Conservation (phyloP, 2,329 filamentous ascomycete species). For the Diplocarpon mali region DNA sequence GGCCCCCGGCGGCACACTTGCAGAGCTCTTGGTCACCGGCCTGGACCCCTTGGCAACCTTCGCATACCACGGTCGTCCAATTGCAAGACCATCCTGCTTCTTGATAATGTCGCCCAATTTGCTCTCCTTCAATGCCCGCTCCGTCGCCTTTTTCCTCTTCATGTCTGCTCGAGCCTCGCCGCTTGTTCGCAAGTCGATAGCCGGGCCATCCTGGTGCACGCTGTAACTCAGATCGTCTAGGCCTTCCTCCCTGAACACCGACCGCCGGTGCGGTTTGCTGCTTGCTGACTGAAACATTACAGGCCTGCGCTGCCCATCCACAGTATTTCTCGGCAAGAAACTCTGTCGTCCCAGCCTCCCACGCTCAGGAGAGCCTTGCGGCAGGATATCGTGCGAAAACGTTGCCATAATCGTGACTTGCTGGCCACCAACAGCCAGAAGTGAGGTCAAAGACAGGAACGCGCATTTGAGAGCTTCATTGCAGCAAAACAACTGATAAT, state of each 20-base stretch:
- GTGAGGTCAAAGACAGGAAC: no score
- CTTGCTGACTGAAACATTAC: slow-evolving; percentile 6
- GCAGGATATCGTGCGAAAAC: no score
- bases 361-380: no score
- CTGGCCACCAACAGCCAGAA: no score
- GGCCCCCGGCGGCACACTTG: slow-evolving; percentile 33
- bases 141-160: background rate
- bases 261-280: slow-evolving; percentile 11
- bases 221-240: slow-evolving; percentile 20
- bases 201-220: slow-evolving; percentile 8
- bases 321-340: slow-evolving; percentile 18
- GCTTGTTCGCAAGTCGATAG: background rate
- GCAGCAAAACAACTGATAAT: no score
- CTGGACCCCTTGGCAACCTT: slow-evolving; percentile 14
- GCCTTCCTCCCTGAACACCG: slow-evolving; percentile 22
- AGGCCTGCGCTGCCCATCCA: slow-evolving; percentile 16
- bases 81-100: background rate
- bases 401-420: no score
- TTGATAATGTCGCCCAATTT: background rate
- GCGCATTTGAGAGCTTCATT: no score
- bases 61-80: slow-evolving; percentile 12
- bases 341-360: slow-evolving; percentile 7
- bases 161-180: background rate
- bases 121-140: slow-evolving; percentile 1
- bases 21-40: slow-evolving; percentile 34